These are phyloP conservation scores for Aspergillus japonicus DNA, from an alignment of 2,329 filamentous ascomycete genomes.

Conservation along the genomic window DNA sequence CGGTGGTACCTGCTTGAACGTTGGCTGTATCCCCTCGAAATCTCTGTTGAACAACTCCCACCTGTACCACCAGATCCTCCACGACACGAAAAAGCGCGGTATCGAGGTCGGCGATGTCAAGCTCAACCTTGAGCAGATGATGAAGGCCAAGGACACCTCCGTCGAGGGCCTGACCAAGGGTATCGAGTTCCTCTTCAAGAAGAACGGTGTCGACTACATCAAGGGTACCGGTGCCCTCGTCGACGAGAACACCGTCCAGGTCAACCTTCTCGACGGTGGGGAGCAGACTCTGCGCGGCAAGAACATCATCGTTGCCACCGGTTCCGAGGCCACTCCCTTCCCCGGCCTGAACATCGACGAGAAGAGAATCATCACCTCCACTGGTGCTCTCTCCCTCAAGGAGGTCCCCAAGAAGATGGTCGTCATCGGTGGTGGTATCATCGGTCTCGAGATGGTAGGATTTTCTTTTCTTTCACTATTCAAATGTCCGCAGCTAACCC, in stretches of 20 bases:
- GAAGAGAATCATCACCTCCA: conserved; percentile 96
- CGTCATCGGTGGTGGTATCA: conserved; percentile 97
- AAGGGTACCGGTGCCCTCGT: conserved; percentile 87
- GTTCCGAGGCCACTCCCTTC: conserved; percentile 93
- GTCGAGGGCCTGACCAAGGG: conserved; percentile 90
- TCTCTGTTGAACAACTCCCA: conserved; percentile 99
- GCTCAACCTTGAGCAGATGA: conserved; percentile 90
- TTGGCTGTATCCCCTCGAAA: conserved; percentile 99
- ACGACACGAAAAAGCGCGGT: conserved; percentile 95
- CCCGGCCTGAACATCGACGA: conserved; percentile 94
- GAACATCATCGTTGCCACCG: conserved; percentile 98
- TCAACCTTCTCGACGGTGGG: conserved; percentile 85
- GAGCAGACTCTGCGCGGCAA: conserved; percentile 84
- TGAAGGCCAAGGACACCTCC: conserved; percentile 97
- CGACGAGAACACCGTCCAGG: conserved; percentile 87
- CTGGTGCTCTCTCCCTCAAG: conserved; percentile 83
- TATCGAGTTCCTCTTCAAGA: conserved; percentile 97
- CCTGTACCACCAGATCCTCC: conserved; percentile 93
- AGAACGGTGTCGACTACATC: conserved; percentile 97
- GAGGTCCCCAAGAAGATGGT: conserved; percentile 95
- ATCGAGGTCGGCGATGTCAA: conserved; percentile 98
- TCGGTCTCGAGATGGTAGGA: conserved; percentile 90
- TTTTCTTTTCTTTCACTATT: conserved; percentile 10
- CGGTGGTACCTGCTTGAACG: conserved; percentile 96
- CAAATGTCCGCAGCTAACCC: conserved; percentile 6